Evolutionary conservation across 192 early-diverging fungal species (phyloP), one percentile per base, ranked within the genome.

Genomic region (Coemansia sp.): DNA sequence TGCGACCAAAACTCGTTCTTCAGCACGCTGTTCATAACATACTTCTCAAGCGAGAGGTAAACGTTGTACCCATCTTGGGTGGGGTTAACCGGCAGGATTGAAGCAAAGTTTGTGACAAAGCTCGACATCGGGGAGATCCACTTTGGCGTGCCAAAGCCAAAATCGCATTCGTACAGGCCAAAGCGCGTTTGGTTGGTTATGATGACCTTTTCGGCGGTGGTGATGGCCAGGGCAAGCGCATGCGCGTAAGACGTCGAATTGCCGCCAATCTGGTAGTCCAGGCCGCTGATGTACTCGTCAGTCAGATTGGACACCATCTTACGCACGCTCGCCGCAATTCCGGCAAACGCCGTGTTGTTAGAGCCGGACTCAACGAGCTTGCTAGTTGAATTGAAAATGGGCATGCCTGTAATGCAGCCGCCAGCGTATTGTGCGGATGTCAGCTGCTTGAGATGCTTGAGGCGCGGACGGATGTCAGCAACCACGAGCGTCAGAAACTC

Each of bases 121-220:
- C 40, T 42, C 19, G 49, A 29, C 52, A 55, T n/a, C 9, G 53
- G 44, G 18, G 57, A 25, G 16, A 67, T 28, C 65, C 65, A 67
- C n/a, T 32, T 2, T 4, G 65, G 65, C 2, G 44, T 24, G 21
- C 69, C 69, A 9, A 16, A n/a, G 8, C 69, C 69, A 64, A 71
- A 71, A 43, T 71, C 69, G 6, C 52, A 27, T 12, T 19, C 46
- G 35, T 64, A 64, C 21, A 64, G 46, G 2, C 40, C 30, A 24
- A 64, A 71, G 6, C 62, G 56, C 25, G 69, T 35, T 32, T 64
- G 62, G 46, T 60, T 71, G n/a, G 62, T 60, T 4, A 59, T 54
- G n/a, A 49, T 47, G 16, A 56, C 18, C 10, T 33, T 54, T 21
- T 53, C 32, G 8, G 48, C 29, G 3, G 40, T 43, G 2, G 48